Conservation (phyloP, 495 filamentous ascomycete species). For the Tuber aestivum region DNA sequence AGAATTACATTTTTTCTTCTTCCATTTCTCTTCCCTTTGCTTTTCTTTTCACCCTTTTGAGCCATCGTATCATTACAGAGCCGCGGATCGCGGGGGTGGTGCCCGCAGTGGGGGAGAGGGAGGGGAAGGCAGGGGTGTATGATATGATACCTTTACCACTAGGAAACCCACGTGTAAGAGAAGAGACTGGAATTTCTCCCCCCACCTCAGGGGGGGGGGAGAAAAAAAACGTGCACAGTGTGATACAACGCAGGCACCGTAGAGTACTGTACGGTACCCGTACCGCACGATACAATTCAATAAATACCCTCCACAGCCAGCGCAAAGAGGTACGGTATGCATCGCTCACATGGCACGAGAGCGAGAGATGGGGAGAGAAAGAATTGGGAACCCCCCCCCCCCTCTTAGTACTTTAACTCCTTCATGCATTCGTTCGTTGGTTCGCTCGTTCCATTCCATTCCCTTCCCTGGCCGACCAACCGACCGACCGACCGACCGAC, state of each 20-base stretch:
- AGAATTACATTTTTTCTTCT: background rate
- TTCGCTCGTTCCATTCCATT: too few species aligned
- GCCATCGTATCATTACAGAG: constrained; percentile 12
- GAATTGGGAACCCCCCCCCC: too few species aligned
- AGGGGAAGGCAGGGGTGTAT: background rate
- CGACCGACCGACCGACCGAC: too few species aligned
- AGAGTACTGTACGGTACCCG: background rate
- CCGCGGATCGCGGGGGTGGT: background rate
- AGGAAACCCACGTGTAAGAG: background rate
- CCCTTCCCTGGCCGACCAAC: too few species aligned
- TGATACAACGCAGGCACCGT: background rate
- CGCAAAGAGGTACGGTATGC: too few species aligned
- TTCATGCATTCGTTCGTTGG: too few species aligned
- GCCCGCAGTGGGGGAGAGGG: background rate
- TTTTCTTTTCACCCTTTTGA: constrained; percentile 36
- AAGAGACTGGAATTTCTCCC: background rate
- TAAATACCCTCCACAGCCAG: too few species aligned
- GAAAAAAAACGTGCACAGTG: background rate
- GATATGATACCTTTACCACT: background rate
- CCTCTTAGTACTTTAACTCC: too few species aligned
- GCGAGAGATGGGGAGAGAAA: too few species aligned
- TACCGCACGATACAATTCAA: too few species aligned
- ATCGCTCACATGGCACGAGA: too few species aligned
- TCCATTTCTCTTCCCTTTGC: constrained; percentile 4
- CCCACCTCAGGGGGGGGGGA: too few species aligned